Percentiles rank a stretch among this genome's conserved stretches.
phyloP scores from a whole-genome alignment of 164 flowering plant genomes.

The Umbellularia californica region DNA sequence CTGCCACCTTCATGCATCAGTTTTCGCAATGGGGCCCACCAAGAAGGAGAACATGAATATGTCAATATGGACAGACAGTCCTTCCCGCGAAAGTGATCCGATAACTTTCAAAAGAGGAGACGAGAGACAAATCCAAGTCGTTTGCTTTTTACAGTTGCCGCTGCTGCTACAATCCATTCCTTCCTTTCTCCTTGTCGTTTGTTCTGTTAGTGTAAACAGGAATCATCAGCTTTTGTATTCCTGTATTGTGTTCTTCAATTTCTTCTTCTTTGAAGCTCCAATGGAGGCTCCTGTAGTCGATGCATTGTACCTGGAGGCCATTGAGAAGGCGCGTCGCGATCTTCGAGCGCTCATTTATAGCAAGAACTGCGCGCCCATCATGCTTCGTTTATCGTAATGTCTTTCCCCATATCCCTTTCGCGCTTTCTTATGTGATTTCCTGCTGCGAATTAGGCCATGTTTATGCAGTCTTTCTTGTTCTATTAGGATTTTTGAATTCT shows the following conservation, averaged over 20 bases:
- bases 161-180: background rate
- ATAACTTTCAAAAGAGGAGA: background rate
- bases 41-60: too few relatives aligned
- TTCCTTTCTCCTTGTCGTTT: background rate
- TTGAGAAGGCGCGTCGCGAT: constrained; percentile 88
- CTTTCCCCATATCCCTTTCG: background rate
- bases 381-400: constrained; percentile 95
- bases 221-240: background rate
- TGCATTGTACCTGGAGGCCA: constrained; percentile 66
- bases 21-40: too few relatives aligned
- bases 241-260: background rate
- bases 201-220: background rate
- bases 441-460: background rate
- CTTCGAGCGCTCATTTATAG: constrained; percentile 81
- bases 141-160: background rate
- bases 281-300: constrained; percentile 81
- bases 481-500: background rate
- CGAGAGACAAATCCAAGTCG: background rate
- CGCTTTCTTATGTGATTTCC: background rate
- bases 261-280: background rate
- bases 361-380: constrained; percentile 90
- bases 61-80: too few relatives aligned
- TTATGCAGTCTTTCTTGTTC: background rate
- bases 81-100: background rate
- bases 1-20: too few relatives aligned